Base-by-base conservation (phyloP, 2,329 filamentous ascomycete genomes). In the Tolypocladium cylindrosporum region DNA sequence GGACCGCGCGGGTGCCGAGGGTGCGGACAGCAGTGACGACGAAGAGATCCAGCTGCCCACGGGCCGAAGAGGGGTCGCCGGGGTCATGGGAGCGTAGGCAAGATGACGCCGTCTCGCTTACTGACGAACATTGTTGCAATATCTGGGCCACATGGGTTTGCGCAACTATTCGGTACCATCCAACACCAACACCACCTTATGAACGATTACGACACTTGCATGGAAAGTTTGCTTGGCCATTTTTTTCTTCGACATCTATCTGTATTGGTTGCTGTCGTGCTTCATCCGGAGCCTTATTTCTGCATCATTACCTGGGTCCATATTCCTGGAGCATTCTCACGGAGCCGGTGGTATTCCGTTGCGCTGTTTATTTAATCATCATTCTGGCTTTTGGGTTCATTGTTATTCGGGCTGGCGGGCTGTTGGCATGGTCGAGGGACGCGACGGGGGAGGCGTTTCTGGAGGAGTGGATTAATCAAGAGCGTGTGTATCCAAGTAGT, bases 1-100 rank as follows among this genome's bases (percentile, higher is more conserved):
- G 45, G 81, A 84, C 58, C 74, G 75, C 41, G 79, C 75, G 2
- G 77, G 74, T 2, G 78, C 76, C 2, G 77, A 77, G 31, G 74
- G 70, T 39, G 72, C 72, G n/a, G 79, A 79, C 57, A 82, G 80
- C 21, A 82, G 83, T 51, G 83, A 82, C 19, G 82, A 84, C 37
- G 78, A 77, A 39, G 81, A 84, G 65, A 85, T 85, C 57, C 70
- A 77, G 55, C 70, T 83, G 8, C 79, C 79, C 0, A 61, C 63
- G 56, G 67, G 63, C 48, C 67, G 61, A 57, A 67, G 64, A 45
- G 67, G 67, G 56, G 66, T 67, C 24, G 62, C 68, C 1, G 61
- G 68, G 37, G 65, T 66, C 48, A 68, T 71, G 68, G 69, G 63
- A 36, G 64, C 60, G 55, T 69, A 55, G 61, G 58, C 27, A 10